Evolutionary conservation across 805 yeast genomes (phyloP).

Genomic region (Scheffersomyces coipomensis): DNA sequence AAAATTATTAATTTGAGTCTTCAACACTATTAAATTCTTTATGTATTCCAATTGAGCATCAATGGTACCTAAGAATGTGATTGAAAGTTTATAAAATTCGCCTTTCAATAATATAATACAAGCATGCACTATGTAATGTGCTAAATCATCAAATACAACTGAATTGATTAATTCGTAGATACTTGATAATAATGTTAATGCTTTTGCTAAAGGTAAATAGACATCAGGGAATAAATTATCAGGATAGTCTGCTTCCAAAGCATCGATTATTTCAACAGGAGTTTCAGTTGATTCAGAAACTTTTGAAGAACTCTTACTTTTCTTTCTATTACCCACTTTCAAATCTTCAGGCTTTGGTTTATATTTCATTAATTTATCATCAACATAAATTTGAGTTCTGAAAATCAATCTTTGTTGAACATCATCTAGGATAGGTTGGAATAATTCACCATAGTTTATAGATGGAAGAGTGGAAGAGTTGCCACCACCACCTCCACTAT

Average conservation of each 20-base stretch:
- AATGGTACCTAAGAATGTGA: constrained; percentile 44
- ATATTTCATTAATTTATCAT: constrained; percentile 64
- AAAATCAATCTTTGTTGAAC: constrained; percentile 80
- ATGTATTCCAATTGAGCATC: constrained; percentile 69
- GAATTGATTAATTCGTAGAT: constrained; percentile 80
- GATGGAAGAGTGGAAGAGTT: constrained; percentile 8
- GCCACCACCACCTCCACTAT: constrained; percentile 16
- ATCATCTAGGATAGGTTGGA: constrained; percentile 71
- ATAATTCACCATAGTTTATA: constrained; percentile 55
- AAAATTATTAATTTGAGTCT: constrained; percentile 66
- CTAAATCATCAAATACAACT: constrained; percentile 80
- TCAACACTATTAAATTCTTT: constrained; percentile 68
- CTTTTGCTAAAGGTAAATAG: constrained; percentile 71
- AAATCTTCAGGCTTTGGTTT: constrained; percentile 69
- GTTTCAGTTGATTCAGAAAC: constrained; percentile 11
- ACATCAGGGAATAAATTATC: constrained; percentile 44
- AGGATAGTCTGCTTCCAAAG: constrained; percentile 31
- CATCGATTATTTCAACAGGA: constrained; percentile 4
- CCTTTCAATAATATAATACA: constrained; percentile 61
- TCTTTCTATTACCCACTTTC: constrained; percentile 46
- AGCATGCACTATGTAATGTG: constrained; percentile 81
- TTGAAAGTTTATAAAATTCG: constrained; percentile 47
- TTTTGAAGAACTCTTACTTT: constrained; percentile 4
- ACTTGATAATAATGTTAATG: constrained; percentile 68
- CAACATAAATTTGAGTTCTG: constrained; percentile 71